Percentiles rank a stretch among this genome's conserved stretches.
Evolutionary conservation across 768 basidiomycete genomes (phyloP).

Genomic region (Trichaptum fuscoviolaceum): DNA sequence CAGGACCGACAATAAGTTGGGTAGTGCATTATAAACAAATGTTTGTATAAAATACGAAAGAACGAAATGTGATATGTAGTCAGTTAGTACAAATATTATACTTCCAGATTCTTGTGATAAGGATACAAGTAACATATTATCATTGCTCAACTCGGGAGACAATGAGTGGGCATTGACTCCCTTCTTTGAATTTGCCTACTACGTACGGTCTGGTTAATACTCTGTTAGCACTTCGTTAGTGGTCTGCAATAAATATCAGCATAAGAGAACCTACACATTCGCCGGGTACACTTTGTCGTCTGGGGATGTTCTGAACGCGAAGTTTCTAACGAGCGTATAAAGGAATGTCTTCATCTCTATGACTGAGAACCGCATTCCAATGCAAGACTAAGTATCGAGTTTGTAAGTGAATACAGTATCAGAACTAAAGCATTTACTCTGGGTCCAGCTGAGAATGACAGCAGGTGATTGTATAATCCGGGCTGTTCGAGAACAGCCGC

Average conservation of each 20-base stretch:
- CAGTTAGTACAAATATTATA: neutral
- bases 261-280: constrained; percentile 48
- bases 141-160: constrained; percentile 26
- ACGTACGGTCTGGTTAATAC: constrained; percentile 65
- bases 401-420: constrained; percentile 9
- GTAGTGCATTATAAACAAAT: neutral
- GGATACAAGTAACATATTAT: neutral
- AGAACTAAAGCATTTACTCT: constrained; percentile 43
- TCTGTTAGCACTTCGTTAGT: constrained; percentile 26
- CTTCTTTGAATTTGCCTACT: constrained; percentile 44
- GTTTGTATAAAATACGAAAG: neutral
- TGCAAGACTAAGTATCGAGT: constrained; percentile 55
- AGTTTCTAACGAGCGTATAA: constrained; percentile 63
- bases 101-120: neutral
- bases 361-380: constrained; percentile 76
- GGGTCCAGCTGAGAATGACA: constrained; percentile 79
- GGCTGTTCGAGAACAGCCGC: constrained; percentile 62
- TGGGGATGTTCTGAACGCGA: constrained; percentile 48
- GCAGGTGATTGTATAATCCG: constrained; percentile 63
- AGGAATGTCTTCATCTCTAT: constrained; percentile 80
- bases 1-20: constrained; percentile 15
- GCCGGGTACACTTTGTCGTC: constrained; percentile 48
- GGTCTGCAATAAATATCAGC: neutral
- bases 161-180: constrained; percentile 58
- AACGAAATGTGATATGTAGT: neutral